A percentile compares a stretch with the other conserved stretches of the same genome.
phyloP scores from a whole-genome alignment of 2,329 filamentous ascomycete species.

The Neofusicoccum laricinum region DNA sequence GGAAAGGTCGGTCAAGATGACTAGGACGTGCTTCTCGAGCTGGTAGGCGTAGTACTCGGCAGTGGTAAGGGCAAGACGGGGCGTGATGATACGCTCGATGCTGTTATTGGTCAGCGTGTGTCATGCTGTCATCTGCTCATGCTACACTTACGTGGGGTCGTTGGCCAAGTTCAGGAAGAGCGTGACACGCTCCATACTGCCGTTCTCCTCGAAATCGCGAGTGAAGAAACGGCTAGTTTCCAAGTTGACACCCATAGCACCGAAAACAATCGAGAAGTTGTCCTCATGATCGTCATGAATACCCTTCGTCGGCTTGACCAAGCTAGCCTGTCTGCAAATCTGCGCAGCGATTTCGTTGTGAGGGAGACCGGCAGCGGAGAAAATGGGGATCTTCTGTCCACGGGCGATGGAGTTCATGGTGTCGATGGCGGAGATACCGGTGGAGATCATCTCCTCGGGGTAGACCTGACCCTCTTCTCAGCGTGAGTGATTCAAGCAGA shows the following conservation, averaged over 20 bases:
- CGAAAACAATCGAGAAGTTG: slow-evolving; percentile 99
- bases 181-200: slow-evolving; percentile 93
- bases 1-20: slow-evolving; percentile 96
- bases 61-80: slow-evolving; percentile 94
- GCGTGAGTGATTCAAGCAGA: neutral
- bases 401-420: slow-evolving; percentile 92
- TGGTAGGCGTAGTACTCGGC: slow-evolving; percentile 99
- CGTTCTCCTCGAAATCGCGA: slow-evolving; percentile 97
- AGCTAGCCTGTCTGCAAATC: slow-evolving; percentile 93
- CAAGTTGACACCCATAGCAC: slow-evolving; percentile 99
- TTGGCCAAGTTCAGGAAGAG: slow-evolving; percentile 99
- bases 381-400: slow-evolving; percentile 99
- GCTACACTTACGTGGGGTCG: slow-evolving; percentile 78
- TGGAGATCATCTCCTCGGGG: slow-evolving; percentile 99
- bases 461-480: slow-evolving; percentile 65
- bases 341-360: slow-evolving; percentile 99
- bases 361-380: slow-evolving; percentile 95
- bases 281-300: slow-evolving; percentile 96
- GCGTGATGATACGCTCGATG: slow-evolving; percentile 99
- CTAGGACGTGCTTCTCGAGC: slow-evolving; percentile 98
- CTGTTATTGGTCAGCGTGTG: slow-evolving; percentile 45
- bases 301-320: slow-evolving; percentile 93
- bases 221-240: slow-evolving; percentile 99
- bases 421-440: slow-evolving; percentile 97
- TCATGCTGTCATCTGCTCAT: slow-evolving; percentile 1